Percentiles rank a stretch among this genome's conserved stretches.
Conservation (phyloP, 768 basidiomycete species). For the Favolaschia claudopus region DNA sequence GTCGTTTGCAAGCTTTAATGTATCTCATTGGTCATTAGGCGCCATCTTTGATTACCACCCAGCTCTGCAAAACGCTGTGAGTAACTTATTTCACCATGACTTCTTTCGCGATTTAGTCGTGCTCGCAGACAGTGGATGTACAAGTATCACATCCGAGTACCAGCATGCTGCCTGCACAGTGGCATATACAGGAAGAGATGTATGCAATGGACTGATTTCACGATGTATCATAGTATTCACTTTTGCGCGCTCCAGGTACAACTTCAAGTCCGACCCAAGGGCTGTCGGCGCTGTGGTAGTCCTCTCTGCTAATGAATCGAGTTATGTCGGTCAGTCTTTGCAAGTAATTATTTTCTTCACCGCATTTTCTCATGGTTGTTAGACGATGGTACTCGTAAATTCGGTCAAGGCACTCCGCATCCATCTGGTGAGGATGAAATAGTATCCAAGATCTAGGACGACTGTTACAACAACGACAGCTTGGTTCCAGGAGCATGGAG, state of each 20-base stretch:
- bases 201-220: conserved; percentile 36
- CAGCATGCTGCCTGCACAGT: conserved; percentile 55
- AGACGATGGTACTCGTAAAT: conserved; percentile 59
- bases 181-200: conserved; percentile 69
- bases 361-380: not conserved
- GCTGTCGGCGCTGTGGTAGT: conserved; percentile 66
- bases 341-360: not conserved
- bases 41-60: conserved; percentile 80
- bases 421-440: conserved; percentile 66
- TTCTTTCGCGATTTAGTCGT: conserved; percentile 19
- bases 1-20: too few relatives aligned
- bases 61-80: conserved; percentile 66
- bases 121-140: conserved; percentile 62
- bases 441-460: not conserved
- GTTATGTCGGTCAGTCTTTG: conserved; percentile 60
- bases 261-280: conserved; percentile 77
- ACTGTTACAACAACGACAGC: conserved; percentile 48
- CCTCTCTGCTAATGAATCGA: conserved; percentile 70
- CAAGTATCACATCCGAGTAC: conserved; percentile 68
- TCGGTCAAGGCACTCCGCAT: conserved; percentile 76
- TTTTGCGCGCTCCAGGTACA: conserved; percentile 54
- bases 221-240: not conserved
- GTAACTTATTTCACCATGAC: conserved; percentile 29
- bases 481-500: conserved; percentile 84
- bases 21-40: too few relatives aligned